Percentiles rank a stretch among this genome's conserved stretches.
Evolutionary conservation across 768 basidiomycete species (phyloP).

Genomic region (Suillus subluteus): DNA sequence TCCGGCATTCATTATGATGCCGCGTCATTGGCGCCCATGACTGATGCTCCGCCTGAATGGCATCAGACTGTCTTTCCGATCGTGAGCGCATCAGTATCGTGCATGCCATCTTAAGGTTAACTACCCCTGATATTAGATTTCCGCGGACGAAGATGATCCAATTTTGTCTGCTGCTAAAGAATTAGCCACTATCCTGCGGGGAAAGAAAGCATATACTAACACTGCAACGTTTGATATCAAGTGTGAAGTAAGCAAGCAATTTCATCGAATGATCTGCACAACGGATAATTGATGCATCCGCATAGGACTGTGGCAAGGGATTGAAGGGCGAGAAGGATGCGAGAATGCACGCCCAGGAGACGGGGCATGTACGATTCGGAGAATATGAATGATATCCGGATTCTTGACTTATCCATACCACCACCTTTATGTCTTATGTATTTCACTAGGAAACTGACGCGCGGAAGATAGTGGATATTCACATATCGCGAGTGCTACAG

Average conservation of each 20-base stretch:
- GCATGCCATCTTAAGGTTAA: background rate
- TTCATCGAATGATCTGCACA: slow-evolving; percentile 11
- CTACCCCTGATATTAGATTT: slow-evolving; percentile 21
- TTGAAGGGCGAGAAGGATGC: slow-evolving; percentile 96
- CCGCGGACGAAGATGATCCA: slow-evolving; percentile 48
- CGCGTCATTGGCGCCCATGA: slow-evolving; percentile 76
- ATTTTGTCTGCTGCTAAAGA: slow-evolving; percentile 66
- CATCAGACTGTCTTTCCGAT: slow-evolving; percentile 85
- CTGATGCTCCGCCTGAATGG: slow-evolving; percentile 80
- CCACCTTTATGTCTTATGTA: background rate
- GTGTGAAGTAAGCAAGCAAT: slow-evolving; percentile 65
- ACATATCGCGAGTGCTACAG: background rate
- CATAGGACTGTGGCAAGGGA: slow-evolving; percentile 77
- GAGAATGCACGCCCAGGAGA: slow-evolving; percentile 81
- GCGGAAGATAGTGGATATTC: background rate
- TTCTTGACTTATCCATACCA: background rate
- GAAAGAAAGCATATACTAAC: slow-evolving; percentile 87
- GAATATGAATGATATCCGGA: slow-evolving; percentile 58
- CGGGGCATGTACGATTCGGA: slow-evolving; percentile 84
- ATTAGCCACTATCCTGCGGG: slow-evolving; percentile 72
- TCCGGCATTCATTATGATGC: slow-evolving; percentile 98
- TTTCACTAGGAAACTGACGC: background rate
- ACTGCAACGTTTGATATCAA: slow-evolving; percentile 89
- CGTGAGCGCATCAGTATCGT: slow-evolving; percentile 35
- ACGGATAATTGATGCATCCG: slow-evolving; percentile 11